These are phyloP conservation scores for Calonectria naviculata DNA, from an alignment of 2,329 filamentous ascomycete species.

Conservation along the genomic window DNA sequence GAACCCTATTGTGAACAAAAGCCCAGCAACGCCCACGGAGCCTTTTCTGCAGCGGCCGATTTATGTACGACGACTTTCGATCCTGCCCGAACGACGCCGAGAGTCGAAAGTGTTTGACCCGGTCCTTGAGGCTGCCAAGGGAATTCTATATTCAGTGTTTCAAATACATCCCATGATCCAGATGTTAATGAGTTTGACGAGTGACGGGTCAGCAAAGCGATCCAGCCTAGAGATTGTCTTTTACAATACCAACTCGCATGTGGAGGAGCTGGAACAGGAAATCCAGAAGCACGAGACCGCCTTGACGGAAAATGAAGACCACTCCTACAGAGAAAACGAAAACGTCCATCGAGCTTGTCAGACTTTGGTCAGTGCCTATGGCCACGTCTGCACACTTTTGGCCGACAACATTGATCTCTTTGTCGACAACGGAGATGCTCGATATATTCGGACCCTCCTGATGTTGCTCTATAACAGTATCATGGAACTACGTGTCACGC, in stretches of 20 bases:
- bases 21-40: conserved; percentile 71
- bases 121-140: conserved; percentile 73
- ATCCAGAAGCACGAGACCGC: conserved; percentile 70
- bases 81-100: conserved; percentile 71
- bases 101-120: conserved; percentile 72
- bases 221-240: conserved; percentile 75
- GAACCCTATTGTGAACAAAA: conserved; percentile 55
- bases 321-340: conserved; percentile 66
- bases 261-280: conserved; percentile 73
- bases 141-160: conserved; percentile 74
- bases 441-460: conserved; percentile 74
- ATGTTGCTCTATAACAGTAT: conserved; percentile 75
- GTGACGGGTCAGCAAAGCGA: conserved; percentile 68
- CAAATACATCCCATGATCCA: conserved; percentile 77
- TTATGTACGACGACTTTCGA: conserved; percentile 72
- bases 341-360: conserved; percentile 72
- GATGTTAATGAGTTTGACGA: conserved; percentile 71
- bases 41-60: conserved; percentile 67
- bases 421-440: conserved; percentile 72
- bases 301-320: conserved; percentile 58
- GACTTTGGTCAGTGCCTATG: conserved; percentile 73
- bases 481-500: conserved; percentile 72
- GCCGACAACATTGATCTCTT: conserved; percentile 72
- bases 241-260: conserved; percentile 75
- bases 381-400: conserved; percentile 71